Base-by-base conservation (phyloP, 2,329 filamentous ascomycete genomes). In the Claviceps arundinis region DNA sequence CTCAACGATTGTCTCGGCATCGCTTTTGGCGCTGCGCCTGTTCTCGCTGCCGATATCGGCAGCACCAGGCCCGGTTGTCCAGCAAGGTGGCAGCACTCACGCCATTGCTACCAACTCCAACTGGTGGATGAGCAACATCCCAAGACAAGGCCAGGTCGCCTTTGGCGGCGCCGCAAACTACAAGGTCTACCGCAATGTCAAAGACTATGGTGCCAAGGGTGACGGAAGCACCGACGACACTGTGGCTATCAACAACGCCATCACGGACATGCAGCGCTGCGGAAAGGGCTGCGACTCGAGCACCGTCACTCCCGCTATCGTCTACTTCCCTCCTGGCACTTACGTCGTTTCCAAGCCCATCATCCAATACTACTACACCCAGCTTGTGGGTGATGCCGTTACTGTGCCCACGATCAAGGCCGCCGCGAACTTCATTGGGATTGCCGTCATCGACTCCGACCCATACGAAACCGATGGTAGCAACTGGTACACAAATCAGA, bases 261-360 rank as follows among this genome's bases (percentile, higher is more conserved):
- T 96, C 61, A 75, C 79, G 5, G 78, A 80, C n/a, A 88, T 89
- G 30, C 74, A 77, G 60, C 86, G 91, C 44, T 97, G 91, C 64
- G 89, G 87, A 41, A 65, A 79, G 56, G 80, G 81, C 56, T 97
- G 91, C 64, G 86, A 93, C 64, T 95, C 89, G 1, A 81, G 79
- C 37, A 97, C 91, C 3, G 78, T 79, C n/a, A 81, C 82, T 1
- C 91, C 91, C 0, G 91, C 88, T 26, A 72, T 97, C 14, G 81
- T 97, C 50, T 97, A 95, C 73, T 95, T 97, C 73, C 90, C 89
- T 41, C 75, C 87, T 11, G 90, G 91, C 58, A 94, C 82, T 52
- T 97, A 96, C 64, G 63, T 86, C 17, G 83, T 97, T 60, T 88
- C 82, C 64, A 77, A 74, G 61, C 87, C 91, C 22, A 80, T 97